Conservation (phyloP, 345 rosid species). For the Abelmoschus esculentus region DNA sequence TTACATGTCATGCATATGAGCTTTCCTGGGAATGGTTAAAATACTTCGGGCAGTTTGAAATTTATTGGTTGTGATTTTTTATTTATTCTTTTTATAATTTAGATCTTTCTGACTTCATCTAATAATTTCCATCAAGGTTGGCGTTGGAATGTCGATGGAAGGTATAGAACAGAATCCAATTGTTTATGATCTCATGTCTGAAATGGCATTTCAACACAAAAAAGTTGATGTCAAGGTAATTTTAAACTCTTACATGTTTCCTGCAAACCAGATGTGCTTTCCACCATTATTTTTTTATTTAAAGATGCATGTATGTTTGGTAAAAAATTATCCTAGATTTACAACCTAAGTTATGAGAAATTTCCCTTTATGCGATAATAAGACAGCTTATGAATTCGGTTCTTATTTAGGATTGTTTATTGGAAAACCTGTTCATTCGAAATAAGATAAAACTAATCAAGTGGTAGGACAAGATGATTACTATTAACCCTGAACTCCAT, state of each 20-base stretch:
- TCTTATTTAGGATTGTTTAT: neutral
- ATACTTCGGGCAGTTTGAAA: no score
- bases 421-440: neutral
- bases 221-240: constrained; percentile 58
- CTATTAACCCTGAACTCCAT: neutral
- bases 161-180: constrained; percentile 79
- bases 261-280: no score
- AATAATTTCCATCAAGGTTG: constrained; percentile 41
- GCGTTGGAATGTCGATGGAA: constrained; percentile 76
- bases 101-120: constrained; percentile 8
- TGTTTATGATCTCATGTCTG: constrained; percentile 69
- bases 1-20: neutral
- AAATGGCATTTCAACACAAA: constrained; percentile 60
- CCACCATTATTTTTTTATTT: neutral
- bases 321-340: neutral
- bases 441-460: constrained; percentile 4
- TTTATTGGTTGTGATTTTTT: no score
- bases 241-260: neutral
- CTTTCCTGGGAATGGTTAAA: no score
- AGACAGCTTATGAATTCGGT: neutral
- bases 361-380: neutral
- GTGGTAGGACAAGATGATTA: neutral
- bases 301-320: neutral
- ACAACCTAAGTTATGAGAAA: neutral
- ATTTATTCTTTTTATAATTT: no score